phyloP scores from a whole-genome alignment of 331 rosid species.

The Cydonia oblonga region DNA sequence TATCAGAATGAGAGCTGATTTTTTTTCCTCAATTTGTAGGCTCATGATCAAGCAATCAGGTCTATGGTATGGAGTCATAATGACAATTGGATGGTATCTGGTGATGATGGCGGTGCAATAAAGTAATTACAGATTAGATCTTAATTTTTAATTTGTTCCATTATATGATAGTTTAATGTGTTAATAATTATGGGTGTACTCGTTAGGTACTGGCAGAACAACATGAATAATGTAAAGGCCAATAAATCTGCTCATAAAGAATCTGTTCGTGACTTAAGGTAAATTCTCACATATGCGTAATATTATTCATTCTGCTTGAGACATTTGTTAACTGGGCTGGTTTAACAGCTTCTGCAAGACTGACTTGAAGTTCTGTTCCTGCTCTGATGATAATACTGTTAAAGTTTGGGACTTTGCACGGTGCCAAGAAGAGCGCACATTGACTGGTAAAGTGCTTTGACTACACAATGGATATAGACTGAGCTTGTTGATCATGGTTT shows the following conservation, averaged over 20 bases:
- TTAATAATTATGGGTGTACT: slow-evolving; percentile 4
- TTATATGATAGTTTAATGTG: background rate
- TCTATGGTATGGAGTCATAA: slow-evolving; percentile 99
- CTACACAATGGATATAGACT: slow-evolving; percentile 12
- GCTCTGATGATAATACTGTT: slow-evolving; percentile 93
- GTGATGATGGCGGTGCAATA: slow-evolving; percentile 97
- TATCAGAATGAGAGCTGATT: slow-evolving; percentile 7
- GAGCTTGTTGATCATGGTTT: background rate
- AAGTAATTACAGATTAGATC: slow-evolving; percentile 38
- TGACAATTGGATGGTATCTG: slow-evolving; percentile 99
- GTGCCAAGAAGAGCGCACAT: slow-evolving; percentile 91
- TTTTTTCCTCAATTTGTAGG: slow-evolving; percentile 32
- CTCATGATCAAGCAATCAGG: slow-evolving; percentile 98
- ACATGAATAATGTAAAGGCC: slow-evolving; percentile 98
- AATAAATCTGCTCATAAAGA: slow-evolving; percentile 98
- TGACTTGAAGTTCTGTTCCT: slow-evolving; percentile 94
- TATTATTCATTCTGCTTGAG: slow-evolving; percentile 4
- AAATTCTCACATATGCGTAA: background rate
- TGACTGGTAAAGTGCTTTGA: slow-evolving; percentile 90
- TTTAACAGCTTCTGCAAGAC: slow-evolving; percentile 88
- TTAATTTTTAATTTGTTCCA: slow-evolving; percentile 5
- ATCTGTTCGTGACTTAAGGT: slow-evolving; percentile 97
- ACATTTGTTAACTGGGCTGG: slow-evolving; percentile 14
- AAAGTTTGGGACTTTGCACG: slow-evolving; percentile 99
- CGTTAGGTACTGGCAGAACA: slow-evolving; percentile 95